Evolutionary conservation across 768 basidiomycete genomes (phyloP).

Genomic region (Tephrocybe sp.): DNA sequence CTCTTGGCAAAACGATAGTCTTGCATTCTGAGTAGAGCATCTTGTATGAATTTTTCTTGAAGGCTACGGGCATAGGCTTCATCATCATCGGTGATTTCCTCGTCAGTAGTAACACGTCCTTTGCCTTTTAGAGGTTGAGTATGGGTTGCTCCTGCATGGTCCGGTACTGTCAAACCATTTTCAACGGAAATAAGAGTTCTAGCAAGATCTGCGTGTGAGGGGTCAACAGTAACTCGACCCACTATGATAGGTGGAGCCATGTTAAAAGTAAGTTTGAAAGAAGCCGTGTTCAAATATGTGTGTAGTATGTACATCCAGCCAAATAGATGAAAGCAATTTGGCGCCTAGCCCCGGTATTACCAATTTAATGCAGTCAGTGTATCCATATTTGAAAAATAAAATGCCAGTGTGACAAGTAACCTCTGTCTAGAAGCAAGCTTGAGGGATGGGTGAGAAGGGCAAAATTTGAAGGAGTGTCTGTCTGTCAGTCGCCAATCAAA

Average conservation of each 20-base stretch:
- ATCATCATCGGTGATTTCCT: slow-evolving; percentile 17
- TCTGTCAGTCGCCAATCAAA: no score
- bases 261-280: slow-evolving; percentile 1
- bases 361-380: no score
- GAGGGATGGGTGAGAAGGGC: no score
- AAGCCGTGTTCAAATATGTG: neutral
- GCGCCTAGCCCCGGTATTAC: no score
- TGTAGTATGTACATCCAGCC: neutral
- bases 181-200: slow-evolving; percentile 38
- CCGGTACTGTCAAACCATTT: slow-evolving; percentile 38
- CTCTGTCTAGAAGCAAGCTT: no score
- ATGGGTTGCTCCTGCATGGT: no score
- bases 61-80: slow-evolving; percentile 42
- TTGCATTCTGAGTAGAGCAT: slow-evolving; percentile 25
- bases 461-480: no score
- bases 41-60: slow-evolving; percentile 33
- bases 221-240: slow-evolving; percentile 10
- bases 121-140: no score
- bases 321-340: no score
- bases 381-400: no score
- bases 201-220: slow-evolving; percentile 28
- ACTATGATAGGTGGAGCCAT: slow-evolving; percentile 9
- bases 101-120: slow-evolving; percentile 41
- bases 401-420: no score
- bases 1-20: slow-evolving; percentile 41